These are phyloP conservation scores for Fusarium kyushuense DNA, from an alignment of 2,329 filamentous ascomycete species.

Conservation along the genomic window DNA sequence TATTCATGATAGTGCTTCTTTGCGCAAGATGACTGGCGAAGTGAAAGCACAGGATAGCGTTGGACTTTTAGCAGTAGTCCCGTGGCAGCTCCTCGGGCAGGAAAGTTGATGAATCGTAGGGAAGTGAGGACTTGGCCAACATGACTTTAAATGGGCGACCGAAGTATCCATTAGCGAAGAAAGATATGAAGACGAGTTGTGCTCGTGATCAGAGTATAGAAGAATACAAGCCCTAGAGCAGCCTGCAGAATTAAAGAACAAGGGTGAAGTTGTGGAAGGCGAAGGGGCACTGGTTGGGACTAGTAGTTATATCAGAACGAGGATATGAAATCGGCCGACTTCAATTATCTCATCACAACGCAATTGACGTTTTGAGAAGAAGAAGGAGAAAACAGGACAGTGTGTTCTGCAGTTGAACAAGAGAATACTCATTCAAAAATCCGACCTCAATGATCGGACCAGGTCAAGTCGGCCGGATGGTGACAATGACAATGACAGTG, in stretches of 20 bases:
- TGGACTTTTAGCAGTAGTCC: neutral
- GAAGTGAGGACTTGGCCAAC: neutral
- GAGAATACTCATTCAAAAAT: neutral
- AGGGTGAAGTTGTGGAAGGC: neutral
- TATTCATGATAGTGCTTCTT: no score
- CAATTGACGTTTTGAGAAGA: neutral
- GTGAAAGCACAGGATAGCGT: neutral
- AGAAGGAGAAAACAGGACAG: neutral
- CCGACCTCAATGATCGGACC: neutral
- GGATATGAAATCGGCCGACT: neutral
- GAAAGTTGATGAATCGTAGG: neutral
- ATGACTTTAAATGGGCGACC: neutral
- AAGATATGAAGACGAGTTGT: neutral
- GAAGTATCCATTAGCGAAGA: neutral
- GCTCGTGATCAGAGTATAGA: neutral
- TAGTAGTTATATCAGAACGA: neutral
- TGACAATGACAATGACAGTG: neutral
- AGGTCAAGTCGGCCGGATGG: neutral
- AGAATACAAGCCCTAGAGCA: neutral
- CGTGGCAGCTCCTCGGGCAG: neutral
- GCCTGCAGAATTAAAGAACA: neutral
- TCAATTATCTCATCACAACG: neutral
- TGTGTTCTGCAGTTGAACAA: neutral
- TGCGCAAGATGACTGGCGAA: no score
- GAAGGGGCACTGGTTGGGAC: neutral